phyloP scores from a whole-genome alignment of 805 yeast genomes.

The Danielia reshetovae region DNA sequence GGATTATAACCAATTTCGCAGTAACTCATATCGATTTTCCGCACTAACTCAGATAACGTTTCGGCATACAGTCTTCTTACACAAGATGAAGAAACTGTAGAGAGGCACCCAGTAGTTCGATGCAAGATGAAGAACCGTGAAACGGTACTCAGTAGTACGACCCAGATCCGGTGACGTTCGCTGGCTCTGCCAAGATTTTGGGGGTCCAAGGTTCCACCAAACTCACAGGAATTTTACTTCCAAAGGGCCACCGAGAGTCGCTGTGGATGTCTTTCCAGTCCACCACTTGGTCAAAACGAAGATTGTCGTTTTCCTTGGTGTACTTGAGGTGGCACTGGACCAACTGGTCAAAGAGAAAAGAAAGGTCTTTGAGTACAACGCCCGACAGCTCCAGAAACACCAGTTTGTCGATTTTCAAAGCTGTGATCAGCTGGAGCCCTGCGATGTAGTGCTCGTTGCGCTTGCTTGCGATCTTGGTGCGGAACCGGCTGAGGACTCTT shows the following conservation, averaged over 20 bases:
- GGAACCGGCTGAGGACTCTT: conserved; percentile 19
- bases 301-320: conserved; percentile 39
- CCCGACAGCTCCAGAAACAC: conserved; percentile 32
- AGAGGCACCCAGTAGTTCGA: too few species aligned
- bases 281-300: conserved; percentile 33
- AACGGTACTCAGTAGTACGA: too few species aligned
- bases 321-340: conserved; percentile 37
- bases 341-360: conserved; percentile 38
- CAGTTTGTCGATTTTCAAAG: conserved; percentile 32
- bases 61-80: too few species aligned
- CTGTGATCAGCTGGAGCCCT: conserved; percentile 31
- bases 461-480: conserved; percentile 23
- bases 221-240: conserved; percentile 32
- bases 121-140: too few species aligned
- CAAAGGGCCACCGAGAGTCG: conserved; percentile 44
- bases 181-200: too few species aligned
- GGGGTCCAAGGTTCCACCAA: conserved; percentile 24
- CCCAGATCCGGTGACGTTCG: too few species aligned
- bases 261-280: conserved; percentile 31
- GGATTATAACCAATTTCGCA: too few species aligned
- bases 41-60: too few species aligned
- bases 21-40: too few species aligned
- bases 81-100: too few species aligned
- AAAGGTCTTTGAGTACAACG: conserved; percentile 32
- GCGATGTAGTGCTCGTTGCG: conserved; percentile 30